A percentile compares a stretch with the other conserved stretches of the same genome.
These are phyloP conservation scores for Cavenderia fasciculata DNA, from an alignment of 78 protist genomes.

Conservation along the genomic window DNA sequence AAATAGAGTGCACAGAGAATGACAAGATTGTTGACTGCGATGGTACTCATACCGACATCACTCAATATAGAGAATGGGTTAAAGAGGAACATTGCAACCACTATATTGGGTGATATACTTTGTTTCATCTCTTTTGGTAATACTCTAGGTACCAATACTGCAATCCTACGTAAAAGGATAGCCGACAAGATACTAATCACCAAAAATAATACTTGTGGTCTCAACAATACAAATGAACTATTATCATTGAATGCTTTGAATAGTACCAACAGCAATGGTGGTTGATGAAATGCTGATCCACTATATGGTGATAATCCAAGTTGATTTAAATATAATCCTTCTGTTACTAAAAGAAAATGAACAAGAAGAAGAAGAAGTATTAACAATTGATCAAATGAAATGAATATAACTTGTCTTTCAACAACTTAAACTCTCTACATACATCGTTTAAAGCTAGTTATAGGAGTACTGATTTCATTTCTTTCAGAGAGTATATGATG, in stretches of 20 bases:
- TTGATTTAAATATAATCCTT: slow-evolving; percentile 53
- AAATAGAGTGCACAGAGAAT: slow-evolving; percentile 30
- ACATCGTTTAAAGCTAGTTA: slow-evolving; percentile 76
- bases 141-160: slow-evolving; percentile 21
- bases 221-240: neutral
- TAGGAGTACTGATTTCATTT: slow-evolving; percentile 71
- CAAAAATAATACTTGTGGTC: slow-evolving; percentile 31
- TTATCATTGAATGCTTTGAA: slow-evolving; percentile 21
- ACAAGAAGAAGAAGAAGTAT: neutral
- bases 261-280: slow-evolving; percentile 64
- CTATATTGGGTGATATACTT: slow-evolving; percentile 52
- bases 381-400: neutral
- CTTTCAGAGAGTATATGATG: slow-evolving; percentile 40
- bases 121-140: slow-evolving; percentile 36
- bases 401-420: neutral
- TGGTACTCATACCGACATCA: slow-evolving; percentile 71
- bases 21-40: slow-evolving; percentile 55
- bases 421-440: neutral
- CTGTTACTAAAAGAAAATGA: slow-evolving; percentile 26
- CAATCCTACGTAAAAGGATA: neutral
- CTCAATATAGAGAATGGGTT: slow-evolving; percentile 82
- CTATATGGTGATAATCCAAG: slow-evolving; percentile 70
- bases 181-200: slow-evolving; percentile 28
- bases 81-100: slow-evolving; percentile 58
- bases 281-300: slow-evolving; percentile 78